Evolutionary conservation across 1,139 yeast genomes (phyloP).

Genomic region (Kodamaea fungicola): DNA sequence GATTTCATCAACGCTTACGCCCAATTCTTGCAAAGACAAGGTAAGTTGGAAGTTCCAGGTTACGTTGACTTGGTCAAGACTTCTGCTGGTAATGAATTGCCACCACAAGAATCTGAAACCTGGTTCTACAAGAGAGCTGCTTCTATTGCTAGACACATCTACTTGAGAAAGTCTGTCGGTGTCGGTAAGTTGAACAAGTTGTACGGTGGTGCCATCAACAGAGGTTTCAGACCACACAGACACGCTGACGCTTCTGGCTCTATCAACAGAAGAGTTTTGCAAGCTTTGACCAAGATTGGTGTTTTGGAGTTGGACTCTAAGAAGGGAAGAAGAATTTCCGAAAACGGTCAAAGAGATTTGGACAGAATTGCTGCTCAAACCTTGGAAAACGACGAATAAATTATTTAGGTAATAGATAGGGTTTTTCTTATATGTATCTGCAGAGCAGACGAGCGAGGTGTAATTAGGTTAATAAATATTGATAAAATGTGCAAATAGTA

Average conservation of each 20-base stretch:
- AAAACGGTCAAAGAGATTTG: conserved; percentile 99
- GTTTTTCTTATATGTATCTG: no score
- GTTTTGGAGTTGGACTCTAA: conserved; percentile 93
- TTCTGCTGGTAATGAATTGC: conserved; percentile 97
- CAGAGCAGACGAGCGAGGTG: no score
- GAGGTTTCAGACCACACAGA: conserved; percentile 98
- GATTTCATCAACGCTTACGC: conserved; percentile 99
- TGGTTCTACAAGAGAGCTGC: conserved; percentile 99
- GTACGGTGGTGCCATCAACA: conserved; percentile 99
- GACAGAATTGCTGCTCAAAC: conserved; percentile 99
- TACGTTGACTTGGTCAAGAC: conserved; percentile 99
- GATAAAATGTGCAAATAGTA: no score
- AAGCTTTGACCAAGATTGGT: conserved; percentile 97
- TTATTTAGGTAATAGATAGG: conserved; percentile 12
- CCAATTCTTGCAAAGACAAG: conserved; percentile 99
- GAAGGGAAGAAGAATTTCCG: conserved; percentile 99
- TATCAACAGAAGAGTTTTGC: conserved; percentile 97
- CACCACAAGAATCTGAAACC: conserved; percentile 99
- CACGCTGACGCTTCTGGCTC: conserved; percentile 99
- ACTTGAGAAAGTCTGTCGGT: conserved; percentile 99
- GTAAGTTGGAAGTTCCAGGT: conserved; percentile 99
- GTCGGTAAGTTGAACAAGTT: conserved; percentile 98
- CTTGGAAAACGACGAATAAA: conserved; percentile 79
- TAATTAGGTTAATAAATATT: neutral
- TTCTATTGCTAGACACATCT: conserved; percentile 99